Conservation (phyloP, 345 rosid genomes). For the Eucalyptus regnans region DNA sequence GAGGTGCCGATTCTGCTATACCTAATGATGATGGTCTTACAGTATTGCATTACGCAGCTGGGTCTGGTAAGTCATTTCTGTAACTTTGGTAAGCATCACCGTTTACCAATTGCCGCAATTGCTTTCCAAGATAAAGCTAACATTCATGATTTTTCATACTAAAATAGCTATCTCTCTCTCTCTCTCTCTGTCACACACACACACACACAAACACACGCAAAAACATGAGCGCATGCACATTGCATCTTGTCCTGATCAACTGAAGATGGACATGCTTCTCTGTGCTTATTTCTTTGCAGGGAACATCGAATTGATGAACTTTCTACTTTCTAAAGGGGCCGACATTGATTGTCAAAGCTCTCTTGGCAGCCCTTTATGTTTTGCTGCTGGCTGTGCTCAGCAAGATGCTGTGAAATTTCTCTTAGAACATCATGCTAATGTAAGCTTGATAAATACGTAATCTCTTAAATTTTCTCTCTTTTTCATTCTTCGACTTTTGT, state of each 20-base stretch:
- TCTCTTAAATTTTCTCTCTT: background rate
- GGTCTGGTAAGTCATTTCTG: slow-evolving; percentile 32
- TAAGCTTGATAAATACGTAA: background rate
- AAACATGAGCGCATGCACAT: background rate
- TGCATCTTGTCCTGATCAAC: background rate
- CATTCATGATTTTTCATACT: background rate
- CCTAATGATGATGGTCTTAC: slow-evolving; percentile 72
- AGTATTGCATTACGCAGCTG: slow-evolving; percentile 79
- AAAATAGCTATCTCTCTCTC: background rate
- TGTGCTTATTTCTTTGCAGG: slow-evolving; percentile 16
- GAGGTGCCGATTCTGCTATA: slow-evolving; percentile 55
- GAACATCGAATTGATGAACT: slow-evolving; percentile 44
- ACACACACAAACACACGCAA: background rate
- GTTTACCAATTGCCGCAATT: background rate
- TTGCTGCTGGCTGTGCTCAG: slow-evolving; percentile 85
- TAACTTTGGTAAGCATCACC: background rate
- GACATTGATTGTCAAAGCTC: slow-evolving; percentile 69
- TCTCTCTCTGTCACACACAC: background rate
- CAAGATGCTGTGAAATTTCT: slow-evolving; percentile 59
- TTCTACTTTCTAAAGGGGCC: slow-evolving; percentile 52
- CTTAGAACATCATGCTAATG: slow-evolving; percentile 65
- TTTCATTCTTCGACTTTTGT: background rate
- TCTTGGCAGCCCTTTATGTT: slow-evolving; percentile 71
- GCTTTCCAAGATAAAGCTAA: background rate
- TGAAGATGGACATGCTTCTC: background rate